phyloP scores from a whole-genome alignment of 2,329 filamentous ascomycete species.

The Exophiala sp. region DNA sequence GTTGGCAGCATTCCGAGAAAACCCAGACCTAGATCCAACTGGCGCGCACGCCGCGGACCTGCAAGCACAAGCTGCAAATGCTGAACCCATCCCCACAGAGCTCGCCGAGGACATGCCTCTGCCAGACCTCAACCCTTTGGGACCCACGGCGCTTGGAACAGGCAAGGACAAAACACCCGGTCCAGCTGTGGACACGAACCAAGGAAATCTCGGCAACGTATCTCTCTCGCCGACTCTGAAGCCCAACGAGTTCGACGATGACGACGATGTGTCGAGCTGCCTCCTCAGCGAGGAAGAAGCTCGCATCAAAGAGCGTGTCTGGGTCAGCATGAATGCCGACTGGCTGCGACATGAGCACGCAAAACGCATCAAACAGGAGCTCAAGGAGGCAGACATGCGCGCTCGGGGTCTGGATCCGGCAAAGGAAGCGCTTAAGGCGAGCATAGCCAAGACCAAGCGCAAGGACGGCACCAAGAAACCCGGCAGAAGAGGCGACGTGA shows the following conservation, averaged over 20 bases:
- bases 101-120: background rate
- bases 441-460: conserved; percentile 41
- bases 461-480: conserved; percentile 44
- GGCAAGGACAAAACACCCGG: conserved; percentile 17
- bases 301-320: conserved; percentile 82
- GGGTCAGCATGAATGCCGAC: conserved; percentile 92
- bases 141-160: background rate
- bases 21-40: conserved; percentile 16
- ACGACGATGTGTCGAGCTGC: conserved; percentile 81
- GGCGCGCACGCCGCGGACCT: background rate
- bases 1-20: conserved; percentile 56
- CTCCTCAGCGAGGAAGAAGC: conserved; percentile 70
- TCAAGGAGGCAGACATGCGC: conserved; percentile 51
- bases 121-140: background rate
- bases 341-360: conserved; percentile 85
- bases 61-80: background rate
- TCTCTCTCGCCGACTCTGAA: conserved; percentile 51
- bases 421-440: conserved; percentile 27
- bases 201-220: conserved; percentile 23
- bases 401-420: conserved; percentile 34
- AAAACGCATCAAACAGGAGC: conserved; percentile 71
- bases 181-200: conserved; percentile 20
- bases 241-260: conserved; percentile 79
- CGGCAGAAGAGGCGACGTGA: conserved; percentile 46
- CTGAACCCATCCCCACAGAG: background rate